Percentiles rank a stretch among this genome's conserved stretches.
phyloP scores from a whole-genome alignment of 2,329 filamentous ascomycete species.

The Alternaria arbusti region DNA sequence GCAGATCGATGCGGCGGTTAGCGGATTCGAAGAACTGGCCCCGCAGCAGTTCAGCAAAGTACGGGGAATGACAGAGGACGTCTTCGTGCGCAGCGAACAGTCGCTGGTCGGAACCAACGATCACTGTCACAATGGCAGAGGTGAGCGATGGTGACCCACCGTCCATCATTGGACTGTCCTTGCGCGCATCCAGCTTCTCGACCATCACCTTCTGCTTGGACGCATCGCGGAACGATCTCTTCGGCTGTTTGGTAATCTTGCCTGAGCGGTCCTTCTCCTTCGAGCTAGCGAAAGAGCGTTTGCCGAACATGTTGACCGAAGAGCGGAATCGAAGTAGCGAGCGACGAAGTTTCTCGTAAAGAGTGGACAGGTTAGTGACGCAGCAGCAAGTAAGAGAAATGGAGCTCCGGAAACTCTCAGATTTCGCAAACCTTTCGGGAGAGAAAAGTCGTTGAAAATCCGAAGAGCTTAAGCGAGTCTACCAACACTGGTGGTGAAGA shows the following conservation, averaged over 20 bases:
- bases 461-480: slow-evolving; percentile 45
- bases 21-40: slow-evolving; percentile 73
- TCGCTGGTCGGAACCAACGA: slow-evolving; percentile 82
- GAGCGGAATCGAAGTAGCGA: slow-evolving; percentile 50
- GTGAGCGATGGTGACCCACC: slow-evolving; percentile 60
- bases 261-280: slow-evolving; percentile 85
- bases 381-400: slow-evolving; percentile 53
- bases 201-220: slow-evolving; percentile 76
- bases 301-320: slow-evolving; percentile 75
- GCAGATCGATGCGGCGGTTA: slow-evolving; percentile 78
- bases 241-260: slow-evolving; percentile 80
- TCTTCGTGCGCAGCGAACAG: slow-evolving; percentile 96
- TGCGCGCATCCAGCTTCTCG: slow-evolving; percentile 68
- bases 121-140: slow-evolving; percentile 83
- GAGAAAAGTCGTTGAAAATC: slow-evolving; percentile 42
- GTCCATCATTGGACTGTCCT: slow-evolving; percentile 65
- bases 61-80: slow-evolving; percentile 83
- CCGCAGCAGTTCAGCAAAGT: slow-evolving; percentile 76
- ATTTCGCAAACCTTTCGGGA: slow-evolving; percentile 42
- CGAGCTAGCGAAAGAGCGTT: slow-evolving; percentile 79
- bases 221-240: slow-evolving; percentile 78
- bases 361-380: slow-evolving; percentile 59
- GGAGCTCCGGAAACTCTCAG: slow-evolving; percentile 62
- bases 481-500: slow-evolving; percentile 45
- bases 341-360: slow-evolving; percentile 54